These are phyloP conservation scores for Cystobasidium slooffiae DNA, from an alignment of 1,284 basidiomycete species.

Conservation along the genomic window DNA sequence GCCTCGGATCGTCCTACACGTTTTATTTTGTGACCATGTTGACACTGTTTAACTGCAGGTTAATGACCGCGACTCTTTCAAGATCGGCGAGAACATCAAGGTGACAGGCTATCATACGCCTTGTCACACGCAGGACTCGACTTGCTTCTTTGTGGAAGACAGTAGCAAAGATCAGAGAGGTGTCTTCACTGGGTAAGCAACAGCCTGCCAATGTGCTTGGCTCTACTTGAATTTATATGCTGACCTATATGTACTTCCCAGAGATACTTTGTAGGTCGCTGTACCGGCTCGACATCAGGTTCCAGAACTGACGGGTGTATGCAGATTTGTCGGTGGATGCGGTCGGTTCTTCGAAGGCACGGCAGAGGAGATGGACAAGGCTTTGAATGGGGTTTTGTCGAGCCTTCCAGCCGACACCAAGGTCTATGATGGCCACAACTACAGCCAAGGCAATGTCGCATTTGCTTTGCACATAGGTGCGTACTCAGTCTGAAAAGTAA, in stretches of 20 bases:
- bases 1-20: background rate
- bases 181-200: conserved; percentile 55
- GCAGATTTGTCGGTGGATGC: conserved; percentile 48
- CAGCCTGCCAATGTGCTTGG: background rate
- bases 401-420: conserved; percentile 54
- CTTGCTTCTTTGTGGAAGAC: conserved; percentile 54
- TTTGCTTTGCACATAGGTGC: conserved; percentile 53
- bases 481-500: background rate
- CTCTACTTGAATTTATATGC: background rate
- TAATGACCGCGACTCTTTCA: conserved; percentile 49
- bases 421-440: conserved; percentile 56
- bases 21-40: background rate
- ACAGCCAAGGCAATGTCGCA: conserved; percentile 54
- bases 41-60: background rate
- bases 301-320: background rate
- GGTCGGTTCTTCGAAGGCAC: conserved; percentile 57
- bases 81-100: conserved; percentile 47
- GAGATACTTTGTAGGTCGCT: conserved; percentile 32
- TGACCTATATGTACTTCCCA: background rate
- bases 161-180: conserved; percentile 50
- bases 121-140: conserved; percentile 57
- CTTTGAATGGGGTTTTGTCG: conserved; percentile 52
- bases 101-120: conserved; percentile 54
- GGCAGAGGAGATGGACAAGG: conserved; percentile 53
- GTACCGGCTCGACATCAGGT: background rate